phyloP scores from a whole-genome alignment of 1,284 basidiomycete species.

The Heterobasidion irregulare region DNA sequence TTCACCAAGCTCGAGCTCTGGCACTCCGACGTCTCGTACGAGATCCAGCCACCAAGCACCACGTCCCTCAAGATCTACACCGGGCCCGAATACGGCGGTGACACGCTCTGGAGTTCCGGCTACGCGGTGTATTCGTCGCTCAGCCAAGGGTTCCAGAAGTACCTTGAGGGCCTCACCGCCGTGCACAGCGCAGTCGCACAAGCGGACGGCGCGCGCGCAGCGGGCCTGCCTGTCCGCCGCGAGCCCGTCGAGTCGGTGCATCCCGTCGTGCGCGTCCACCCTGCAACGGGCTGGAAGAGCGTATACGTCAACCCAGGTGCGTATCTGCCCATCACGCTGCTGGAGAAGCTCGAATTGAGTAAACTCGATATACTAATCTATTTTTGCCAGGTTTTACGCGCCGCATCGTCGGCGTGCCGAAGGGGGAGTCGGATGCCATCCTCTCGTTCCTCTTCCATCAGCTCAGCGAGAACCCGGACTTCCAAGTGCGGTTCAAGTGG shows the following conservation, averaged over 20 bases:
- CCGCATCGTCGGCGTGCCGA: constrained; percentile 68
- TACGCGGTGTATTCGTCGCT: constrained; percentile 66
- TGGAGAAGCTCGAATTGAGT: not conserved
- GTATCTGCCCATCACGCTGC: constrained; percentile 13
- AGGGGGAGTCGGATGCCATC: constrained; percentile 71
- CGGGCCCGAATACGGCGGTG: constrained; percentile 56
- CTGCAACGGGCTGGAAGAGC: constrained; percentile 77
- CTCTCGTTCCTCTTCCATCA: constrained; percentile 65
- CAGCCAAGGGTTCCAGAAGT: constrained; percentile 57
- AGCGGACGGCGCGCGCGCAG: constrained; percentile 57
- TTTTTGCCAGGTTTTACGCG: constrained; percentile 49
- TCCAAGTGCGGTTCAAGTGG: constrained; percentile 70
- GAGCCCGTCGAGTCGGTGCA: constrained; percentile 63
- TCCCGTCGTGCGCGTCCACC: constrained; percentile 67
- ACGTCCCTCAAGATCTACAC: constrained; percentile 66
- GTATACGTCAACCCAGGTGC: constrained; percentile 63
- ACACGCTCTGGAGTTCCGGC: constrained; percentile 65
- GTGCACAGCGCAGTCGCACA: constrained; percentile 65
- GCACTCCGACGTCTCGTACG: constrained; percentile 79
- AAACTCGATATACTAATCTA: not conserved
- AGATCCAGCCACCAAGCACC: constrained; percentile 63
- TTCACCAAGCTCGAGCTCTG: constrained; percentile 77
- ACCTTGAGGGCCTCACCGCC: constrained; percentile 57
- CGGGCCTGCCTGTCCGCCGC: constrained; percentile 56
- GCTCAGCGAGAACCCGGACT: constrained; percentile 60